Percentiles rank a stretch among this genome's conserved stretches.
These are phyloP conservation scores for Auricularia heimuer DNA, from an alignment of 768 basidiomycete species.

Conservation along the genomic window DNA sequence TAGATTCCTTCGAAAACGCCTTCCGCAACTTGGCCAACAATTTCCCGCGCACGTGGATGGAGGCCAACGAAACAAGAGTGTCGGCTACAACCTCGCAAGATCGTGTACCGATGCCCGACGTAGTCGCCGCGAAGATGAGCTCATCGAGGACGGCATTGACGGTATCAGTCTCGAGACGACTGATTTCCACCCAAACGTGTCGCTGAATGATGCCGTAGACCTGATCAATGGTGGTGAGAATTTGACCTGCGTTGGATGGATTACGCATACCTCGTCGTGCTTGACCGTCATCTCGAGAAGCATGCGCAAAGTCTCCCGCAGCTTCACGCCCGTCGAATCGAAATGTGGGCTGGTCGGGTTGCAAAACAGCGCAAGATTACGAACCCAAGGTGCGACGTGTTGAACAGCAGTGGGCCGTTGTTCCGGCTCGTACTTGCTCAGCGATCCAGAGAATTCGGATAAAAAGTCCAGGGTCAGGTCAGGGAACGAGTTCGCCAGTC, in stretches of 20 bases:
- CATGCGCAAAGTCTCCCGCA: slow-evolving; percentile 74
- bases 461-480: slow-evolving; percentile 82
- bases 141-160: slow-evolving; percentile 72
- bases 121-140: slow-evolving; percentile 70
- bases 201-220: slow-evolving; percentile 58
- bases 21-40: slow-evolving; percentile 72
- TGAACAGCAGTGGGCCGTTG: slow-evolving; percentile 66
- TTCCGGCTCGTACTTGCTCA: slow-evolving; percentile 29
- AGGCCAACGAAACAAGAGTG: slow-evolving; percentile 62
- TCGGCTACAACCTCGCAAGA: slow-evolving; percentile 69
- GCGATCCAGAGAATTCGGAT: slow-evolving; percentile 56
- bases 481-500: slow-evolving; percentile 62
- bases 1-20: slow-evolving; percentile 38
- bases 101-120: slow-evolving; percentile 66
- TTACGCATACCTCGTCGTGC: slow-evolving; percentile 52
- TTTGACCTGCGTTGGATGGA: background rate
- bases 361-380: slow-evolving; percentile 62
- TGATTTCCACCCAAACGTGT: slow-evolving; percentile 69
- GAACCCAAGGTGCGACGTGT: slow-evolving; percentile 84
- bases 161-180: slow-evolving; percentile 45
- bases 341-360: slow-evolving; percentile 60
- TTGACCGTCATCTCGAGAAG: slow-evolving; percentile 64
- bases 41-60: slow-evolving; percentile 68
- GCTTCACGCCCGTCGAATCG: slow-evolving; percentile 60
- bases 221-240: slow-evolving; percentile 23